Percentiles rank a stretch among this genome's conserved stretches.
phyloP scores from a whole-genome alignment of 805 yeast genomes.

The Suhomyces sp. region DNA sequence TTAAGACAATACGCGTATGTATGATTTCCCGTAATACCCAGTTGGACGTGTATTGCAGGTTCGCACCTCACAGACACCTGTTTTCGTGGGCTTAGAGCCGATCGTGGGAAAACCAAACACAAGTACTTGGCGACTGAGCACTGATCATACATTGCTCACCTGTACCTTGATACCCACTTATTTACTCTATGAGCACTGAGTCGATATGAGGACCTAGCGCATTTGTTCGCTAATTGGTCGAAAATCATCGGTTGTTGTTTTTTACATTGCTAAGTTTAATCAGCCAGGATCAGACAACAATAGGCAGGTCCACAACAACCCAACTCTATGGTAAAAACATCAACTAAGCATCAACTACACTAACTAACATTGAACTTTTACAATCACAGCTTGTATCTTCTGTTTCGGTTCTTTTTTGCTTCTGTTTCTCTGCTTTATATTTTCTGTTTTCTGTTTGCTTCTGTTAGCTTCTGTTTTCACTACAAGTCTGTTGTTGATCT shows the following conservation, averaged over 20 bases:
- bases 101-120: background rate
- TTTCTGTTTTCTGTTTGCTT: background rate
- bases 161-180: background rate
- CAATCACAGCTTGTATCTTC: background rate
- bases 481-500: background rate
- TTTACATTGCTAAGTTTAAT: too few species aligned
- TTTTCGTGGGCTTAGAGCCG: background rate
- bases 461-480: background rate
- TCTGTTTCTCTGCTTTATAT: background rate
- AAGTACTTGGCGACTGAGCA: background rate
- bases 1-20: background rate
- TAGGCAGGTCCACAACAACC: background rate
- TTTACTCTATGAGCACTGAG: background rate
- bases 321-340: background rate
- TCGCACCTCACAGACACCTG: background rate
- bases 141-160: background rate
- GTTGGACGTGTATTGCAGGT: background rate
- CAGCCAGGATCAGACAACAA: background rate
- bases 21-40: background rate
- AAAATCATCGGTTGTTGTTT: background rate
- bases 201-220: background rate
- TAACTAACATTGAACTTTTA: background rate
- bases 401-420: background rate
- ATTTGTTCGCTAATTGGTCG: background rate
- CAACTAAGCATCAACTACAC: background rate